Evolutionary conservation across 2,329 filamentous ascomycete genomes (phyloP).

Genomic region (Aspergillus sergii): DNA sequence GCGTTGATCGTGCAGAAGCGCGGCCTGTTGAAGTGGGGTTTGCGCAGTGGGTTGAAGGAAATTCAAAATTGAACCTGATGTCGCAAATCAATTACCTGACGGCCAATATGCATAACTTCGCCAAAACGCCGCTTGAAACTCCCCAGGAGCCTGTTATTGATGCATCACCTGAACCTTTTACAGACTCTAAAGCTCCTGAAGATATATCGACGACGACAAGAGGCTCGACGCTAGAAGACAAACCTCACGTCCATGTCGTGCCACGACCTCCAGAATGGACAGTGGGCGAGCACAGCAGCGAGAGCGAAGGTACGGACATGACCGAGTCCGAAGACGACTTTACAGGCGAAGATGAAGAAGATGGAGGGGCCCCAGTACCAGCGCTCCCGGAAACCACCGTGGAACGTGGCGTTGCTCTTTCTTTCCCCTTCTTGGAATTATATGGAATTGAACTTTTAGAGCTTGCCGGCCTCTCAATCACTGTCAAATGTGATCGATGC

Average conservation of each 20-base stretch:
- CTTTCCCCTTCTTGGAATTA: slow-evolving; percentile 76
- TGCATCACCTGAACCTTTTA: slow-evolving; percentile 10
- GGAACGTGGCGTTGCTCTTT: slow-evolving; percentile 74
- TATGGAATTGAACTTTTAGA: slow-evolving; percentile 77
- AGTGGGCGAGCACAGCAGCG: slow-evolving; percentile 35
- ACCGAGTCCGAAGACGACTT: slow-evolving; percentile 49
- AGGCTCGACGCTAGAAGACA: slow-evolving; percentile 45
- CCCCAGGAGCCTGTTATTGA: slow-evolving; percentile 22
- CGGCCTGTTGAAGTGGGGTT: slow-evolving; percentile 69
- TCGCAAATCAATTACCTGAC: slow-evolving; percentile 74
- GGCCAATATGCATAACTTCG: slow-evolving; percentile 70
- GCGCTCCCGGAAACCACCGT: slow-evolving; percentile 43
- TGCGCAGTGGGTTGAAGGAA: slow-evolving; percentile 57
- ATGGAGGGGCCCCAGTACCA: slow-evolving; percentile 41
- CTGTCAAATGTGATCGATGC: slow-evolving; percentile 77
- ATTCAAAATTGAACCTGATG: slow-evolving; percentile 66
- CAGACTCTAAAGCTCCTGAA: slow-evolving; percentile 17
- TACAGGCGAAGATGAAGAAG: slow-evolving; percentile 48
- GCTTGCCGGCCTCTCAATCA: slow-evolving; percentile 66
- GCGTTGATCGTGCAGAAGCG: slow-evolving; percentile 62
- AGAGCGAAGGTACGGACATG: slow-evolving; percentile 44
- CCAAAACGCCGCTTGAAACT: slow-evolving; percentile 53
- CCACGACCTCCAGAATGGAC: slow-evolving; percentile 78
- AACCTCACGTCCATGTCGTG: slow-evolving; percentile 70
- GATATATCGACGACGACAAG: slow-evolving; percentile 20